Evolutionary conservation across 1,284 basidiomycete species (phyloP), one percentile per base, ranked within the genome.

Genomic region (Cystobasidium pallidum): DNA sequence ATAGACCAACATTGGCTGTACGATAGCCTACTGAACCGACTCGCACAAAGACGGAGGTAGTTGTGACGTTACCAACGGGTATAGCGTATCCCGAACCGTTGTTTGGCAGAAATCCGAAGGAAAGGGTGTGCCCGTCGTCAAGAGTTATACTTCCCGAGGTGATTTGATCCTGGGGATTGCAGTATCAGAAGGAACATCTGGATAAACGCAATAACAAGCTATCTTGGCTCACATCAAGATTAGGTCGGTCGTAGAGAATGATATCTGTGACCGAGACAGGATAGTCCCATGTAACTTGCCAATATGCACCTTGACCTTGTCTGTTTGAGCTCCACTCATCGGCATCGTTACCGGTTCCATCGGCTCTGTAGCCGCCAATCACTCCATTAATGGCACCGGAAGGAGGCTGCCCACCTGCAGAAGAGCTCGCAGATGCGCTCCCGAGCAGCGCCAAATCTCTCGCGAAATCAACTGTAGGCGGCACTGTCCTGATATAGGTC

Each of bases 21-120:
- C 58, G 34, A 43, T 61, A 61, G 3, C 58, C 58, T 28, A 61
- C 58, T 36, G 58, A 61, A n/a, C 58, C 58, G 36, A 61, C 58
- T 61, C 58, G 58, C 13, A 55, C 64, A 2, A 39, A 43, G 30
- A 55, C 49, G 39, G 51, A 52, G n/a, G 51, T 57, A 7, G 49
- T 66, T n/a, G 49, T 43, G 19, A 55, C 34, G 36, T 57, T 55
- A 52, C 49, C 64, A 21, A 76, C 55, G 2, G 68, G 57, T 34
- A 76, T 61, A 34, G 73, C 66, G 17, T 70, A 74, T 2, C 74
- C 73, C 0, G 74, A 72, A 21, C 75, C 75, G 24, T 75, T 66
- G 64, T 76, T 76, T 41, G 72, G 66, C 30, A 76, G 74, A 49
- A 66, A 72, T 13, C 76, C 76, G 54, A 77, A 68, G 0, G 71